Percentiles rank a stretch among this genome's conserved stretches.
Evolutionary conservation across 148 eudicot genomes (phyloP).

Genomic region (Spergularia marina): DNA sequence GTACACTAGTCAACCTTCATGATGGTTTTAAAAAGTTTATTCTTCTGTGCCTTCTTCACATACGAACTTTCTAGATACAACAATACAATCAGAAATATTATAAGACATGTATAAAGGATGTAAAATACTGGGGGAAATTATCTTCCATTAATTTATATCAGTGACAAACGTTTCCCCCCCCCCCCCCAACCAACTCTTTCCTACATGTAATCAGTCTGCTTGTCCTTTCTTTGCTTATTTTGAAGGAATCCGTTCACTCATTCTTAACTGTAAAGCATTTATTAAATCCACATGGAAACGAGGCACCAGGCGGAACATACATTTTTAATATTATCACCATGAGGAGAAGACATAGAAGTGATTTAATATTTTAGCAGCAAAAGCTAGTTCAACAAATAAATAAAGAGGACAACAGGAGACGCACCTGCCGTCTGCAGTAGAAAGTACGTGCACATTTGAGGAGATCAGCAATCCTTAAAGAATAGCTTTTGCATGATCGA

Average conservation of each 20-base stretch:
- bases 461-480: neutral
- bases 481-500: neutral
- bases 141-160: slow-evolving; percentile 17
- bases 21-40: no score
- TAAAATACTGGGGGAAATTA: neutral
- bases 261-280: neutral
- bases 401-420: neutral
- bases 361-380: no score
- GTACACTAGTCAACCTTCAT: no score
- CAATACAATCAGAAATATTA: no score
- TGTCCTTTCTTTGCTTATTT: no score
- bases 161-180: neutral
- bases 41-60: no score
- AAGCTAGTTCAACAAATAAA: neutral
- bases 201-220: slow-evolving; percentile 17
- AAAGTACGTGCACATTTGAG: slow-evolving; percentile 19
- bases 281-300: neutral
- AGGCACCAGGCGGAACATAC: neutral
- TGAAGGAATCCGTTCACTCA: neutral
- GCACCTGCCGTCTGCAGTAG: slow-evolving; percentile 13
- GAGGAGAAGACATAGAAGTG: neutral
- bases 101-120: no score
- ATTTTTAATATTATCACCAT: neutral
- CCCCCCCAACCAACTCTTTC: neutral
- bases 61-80: no score